Conservation (phyloP, 2,329 filamentous ascomycete genomes). For the Xylariales sp. region DNA sequence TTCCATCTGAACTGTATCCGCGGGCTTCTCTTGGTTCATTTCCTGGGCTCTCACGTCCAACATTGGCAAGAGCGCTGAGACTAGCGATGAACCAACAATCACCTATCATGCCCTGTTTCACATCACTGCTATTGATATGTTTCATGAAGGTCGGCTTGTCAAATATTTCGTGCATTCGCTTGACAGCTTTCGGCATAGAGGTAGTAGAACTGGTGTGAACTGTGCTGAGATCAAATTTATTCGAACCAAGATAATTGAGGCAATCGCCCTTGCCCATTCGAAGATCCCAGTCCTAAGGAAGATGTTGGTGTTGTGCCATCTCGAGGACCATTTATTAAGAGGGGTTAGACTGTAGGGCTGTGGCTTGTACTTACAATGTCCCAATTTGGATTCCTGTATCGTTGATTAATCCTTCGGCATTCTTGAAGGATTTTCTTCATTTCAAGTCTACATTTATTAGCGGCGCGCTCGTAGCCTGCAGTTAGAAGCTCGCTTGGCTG, state of each 20-base stretch:
- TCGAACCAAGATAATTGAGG: conserved; percentile 47
- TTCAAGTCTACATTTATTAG: conserved; percentile 58
- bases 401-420: conserved; percentile 71
- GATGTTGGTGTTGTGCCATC: too few relatives aligned
- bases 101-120: conserved; percentile 74
- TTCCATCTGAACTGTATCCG: too few relatives aligned
- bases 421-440: conserved; percentile 58
- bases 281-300: conserved; percentile 65
- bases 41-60: conserved; percentile 55
- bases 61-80: conserved; percentile 71
- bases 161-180: conserved; percentile 70
- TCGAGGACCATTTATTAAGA: too few relatives aligned
- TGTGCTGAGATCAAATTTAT: conserved; percentile 46
- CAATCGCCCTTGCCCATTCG: conserved; percentile 58
- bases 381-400: conserved; percentile 66
- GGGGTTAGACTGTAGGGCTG: too few relatives aligned
- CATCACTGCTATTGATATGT: conserved; percentile 65
- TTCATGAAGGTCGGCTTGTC: conserved; percentile 66
- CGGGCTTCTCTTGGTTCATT: neutral
- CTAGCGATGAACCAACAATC: conserved; percentile 83
- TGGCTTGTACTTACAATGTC: conserved; percentile 50
- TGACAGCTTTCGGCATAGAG: conserved; percentile 66
- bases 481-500: conserved; percentile 56
- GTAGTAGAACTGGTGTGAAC: conserved; percentile 41
- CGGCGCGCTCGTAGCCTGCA: conserved; percentile 59